Base-by-base conservation (phyloP, 1,284 basidiomycete genomes). In the Spongiforma sp. region DNA sequence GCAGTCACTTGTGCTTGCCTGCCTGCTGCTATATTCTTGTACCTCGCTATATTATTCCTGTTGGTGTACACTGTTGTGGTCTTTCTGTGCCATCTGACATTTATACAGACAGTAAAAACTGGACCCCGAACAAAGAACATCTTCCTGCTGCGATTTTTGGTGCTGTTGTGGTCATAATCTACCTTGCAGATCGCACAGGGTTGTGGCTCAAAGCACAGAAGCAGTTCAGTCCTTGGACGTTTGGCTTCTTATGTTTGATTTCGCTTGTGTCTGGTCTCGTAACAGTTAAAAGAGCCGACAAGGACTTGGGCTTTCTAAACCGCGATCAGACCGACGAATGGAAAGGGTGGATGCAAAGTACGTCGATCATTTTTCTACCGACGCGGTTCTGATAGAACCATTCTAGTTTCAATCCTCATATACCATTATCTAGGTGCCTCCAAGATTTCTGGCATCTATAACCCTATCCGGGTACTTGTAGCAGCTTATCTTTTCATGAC, bases 331-430 rank as follows among this genome's bases (percentile, higher is more conserved):
- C 94, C 1, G 94, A 97, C 71, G 94, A 97, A 78, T 95, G 93
- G 93, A 96, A 96, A 77, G 94, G 94, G 1, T 96, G 94, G 94
- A 97, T 97, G 94, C 94, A 96, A 81, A 84, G 93, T 94, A 73
- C 64, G 89, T 66, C 12, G 26, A 30, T 28, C 37, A 33, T 63
- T 53, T 26, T 62, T 28, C 43, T 34, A 34, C 33, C 43, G 30
- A 34, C 61, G 32, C 46, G 46, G 65, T 30, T 39, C 55, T 69
- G 56, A 74, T 36, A 32, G 41, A 36, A 32, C 55, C 9, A 4
- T 36, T 52, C 10, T 59, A 94, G 93, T 96, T 69, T 88, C 86
- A 4, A 94, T 96, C 68, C 83, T 96, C 32, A 89, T 96, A 69
- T 96, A 96, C 74, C 94, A 96, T 78, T 95, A 95, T 76, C 80